Conservation (phyloP, 352 stramenopile genomes). For the Blastocystis hominis region DNA sequence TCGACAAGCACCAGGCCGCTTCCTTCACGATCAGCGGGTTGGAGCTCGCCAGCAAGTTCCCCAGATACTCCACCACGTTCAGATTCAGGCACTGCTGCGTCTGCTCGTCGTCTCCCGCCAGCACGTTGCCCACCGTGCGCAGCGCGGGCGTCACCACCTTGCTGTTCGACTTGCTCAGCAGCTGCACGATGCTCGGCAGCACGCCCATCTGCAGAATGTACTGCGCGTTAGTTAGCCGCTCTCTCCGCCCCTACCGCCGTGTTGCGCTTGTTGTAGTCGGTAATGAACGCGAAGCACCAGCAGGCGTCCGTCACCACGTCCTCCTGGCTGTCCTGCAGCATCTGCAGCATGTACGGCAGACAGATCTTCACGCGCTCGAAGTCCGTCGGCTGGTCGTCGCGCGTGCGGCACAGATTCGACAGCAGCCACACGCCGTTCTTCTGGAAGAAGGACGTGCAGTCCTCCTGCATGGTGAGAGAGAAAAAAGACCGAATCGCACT, state of each 20-base stretch:
- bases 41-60: constrained; percentile 78
- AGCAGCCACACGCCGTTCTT: constrained; percentile 96
- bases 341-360: constrained; percentile 84
- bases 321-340: constrained; percentile 92
- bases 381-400: constrained; percentile 71
- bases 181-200: neutral
- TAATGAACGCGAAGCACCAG: constrained; percentile 95
- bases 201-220: constrained; percentile 14
- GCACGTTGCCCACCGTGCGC: constrained; percentile 93
- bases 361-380: constrained; percentile 85
- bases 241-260: constrained; percentile 92
- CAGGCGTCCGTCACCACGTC: constrained; percentile 98
- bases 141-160: constrained; percentile 89
- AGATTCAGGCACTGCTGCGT: constrained; percentile 97
- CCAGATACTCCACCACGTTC: constrained; percentile 85
- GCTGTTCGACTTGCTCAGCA: constrained; percentile 67
- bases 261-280: constrained; percentile 93
- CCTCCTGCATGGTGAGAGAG: constrained; percentile 63
- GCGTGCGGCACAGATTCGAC: constrained; percentile 94
- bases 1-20: constrained; percentile 97
- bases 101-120: constrained; percentile 95
- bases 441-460: constrained; percentile 89
- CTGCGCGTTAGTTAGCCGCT: neutral
- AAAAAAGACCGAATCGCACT: neutral
- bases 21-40: constrained; percentile 98